Conservation (phyloP, 306 rosid genomes). For the Comarum palustre region DNA sequence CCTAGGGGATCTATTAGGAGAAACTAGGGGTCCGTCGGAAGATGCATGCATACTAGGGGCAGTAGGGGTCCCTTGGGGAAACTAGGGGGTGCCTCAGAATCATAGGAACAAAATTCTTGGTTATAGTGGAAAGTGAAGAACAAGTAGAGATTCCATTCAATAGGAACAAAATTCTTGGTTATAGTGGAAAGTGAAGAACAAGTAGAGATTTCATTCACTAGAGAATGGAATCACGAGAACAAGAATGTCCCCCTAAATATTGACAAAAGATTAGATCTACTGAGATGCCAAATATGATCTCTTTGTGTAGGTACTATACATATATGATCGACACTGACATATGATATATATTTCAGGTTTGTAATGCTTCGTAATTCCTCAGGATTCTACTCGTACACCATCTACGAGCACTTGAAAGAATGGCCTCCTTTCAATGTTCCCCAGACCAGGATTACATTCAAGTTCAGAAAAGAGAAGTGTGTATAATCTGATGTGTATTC, state of each 20-base stretch:
- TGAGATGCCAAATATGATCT: background rate
- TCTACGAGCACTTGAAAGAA: constrained; percentile 67
- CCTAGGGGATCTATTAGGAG: no score
- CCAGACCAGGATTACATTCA: constrained; percentile 80
- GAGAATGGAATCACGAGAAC: constrained; percentile 66
- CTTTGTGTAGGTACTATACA: background rate
- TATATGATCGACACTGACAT: background rate
- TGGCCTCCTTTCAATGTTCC: constrained; percentile 92
- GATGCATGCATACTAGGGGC: background rate
- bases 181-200: constrained; percentile 70
- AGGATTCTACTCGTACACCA: constrained; percentile 85
- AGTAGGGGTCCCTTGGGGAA: no score
- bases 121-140: no score
- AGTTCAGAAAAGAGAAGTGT: constrained; percentile 80
- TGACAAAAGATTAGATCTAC: constrained; percentile 57
- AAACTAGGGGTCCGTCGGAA: no score
- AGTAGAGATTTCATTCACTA: constrained; percentile 78
- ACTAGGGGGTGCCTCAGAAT: no score
- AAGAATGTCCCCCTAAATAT: constrained; percentile 70
- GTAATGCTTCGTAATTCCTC: constrained; percentile 71
- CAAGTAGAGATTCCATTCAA: no score
- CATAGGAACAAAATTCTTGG: no score
- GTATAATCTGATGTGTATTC: no score
- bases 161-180: constrained; percentile 55
- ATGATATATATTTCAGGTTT: constrained; percentile 47